phyloP scores from a whole-genome alignment of 2,329 filamentous ascomycete species.

The Aspergillus melleus region DNA sequence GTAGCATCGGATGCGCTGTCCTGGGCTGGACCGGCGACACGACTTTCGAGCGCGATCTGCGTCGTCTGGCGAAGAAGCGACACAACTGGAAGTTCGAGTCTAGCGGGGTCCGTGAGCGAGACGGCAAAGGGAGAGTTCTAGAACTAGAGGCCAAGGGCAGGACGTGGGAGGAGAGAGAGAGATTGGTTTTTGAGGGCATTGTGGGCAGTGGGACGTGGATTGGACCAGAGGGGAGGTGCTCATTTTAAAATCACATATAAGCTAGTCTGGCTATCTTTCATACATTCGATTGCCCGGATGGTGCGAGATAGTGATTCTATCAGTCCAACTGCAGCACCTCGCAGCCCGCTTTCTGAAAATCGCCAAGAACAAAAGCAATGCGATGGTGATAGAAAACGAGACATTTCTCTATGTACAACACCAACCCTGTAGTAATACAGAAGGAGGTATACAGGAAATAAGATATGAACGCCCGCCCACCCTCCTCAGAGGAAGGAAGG shows the following conservation, averaged over 20 bases:
- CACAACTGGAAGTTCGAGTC: constrained; percentile 85
- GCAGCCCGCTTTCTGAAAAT: too few relatives aligned
- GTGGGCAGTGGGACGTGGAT: constrained; percentile 63
- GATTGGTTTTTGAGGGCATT: constrained; percentile 74
- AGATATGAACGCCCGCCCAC: too few relatives aligned
- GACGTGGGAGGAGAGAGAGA: constrained; percentile 71
- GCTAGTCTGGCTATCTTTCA: background rate
- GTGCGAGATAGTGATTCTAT: too few relatives aligned
- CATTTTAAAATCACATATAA: constrained; percentile 45
- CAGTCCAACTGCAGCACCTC: too few relatives aligned
- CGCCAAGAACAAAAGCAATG: too few relatives aligned
- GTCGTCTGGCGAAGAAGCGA: constrained; percentile 73
- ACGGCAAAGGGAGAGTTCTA: constrained; percentile 65
- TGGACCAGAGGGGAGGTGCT: constrained; percentile 66
- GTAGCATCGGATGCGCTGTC: constrained; percentile 82
- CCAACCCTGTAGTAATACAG: too few relatives aligned
- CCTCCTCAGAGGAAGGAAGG: too few relatives aligned
- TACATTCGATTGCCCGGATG: too few relatives aligned
- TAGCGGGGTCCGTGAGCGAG: constrained; percentile 72
- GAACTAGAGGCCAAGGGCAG: constrained; percentile 61
- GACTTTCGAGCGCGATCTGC: constrained; percentile 84
- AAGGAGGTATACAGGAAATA: too few relatives aligned
- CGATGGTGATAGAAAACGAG: too few relatives aligned
- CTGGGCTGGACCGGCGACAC: constrained; percentile 86
- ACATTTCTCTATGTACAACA: too few relatives aligned